Base-by-base conservation (phyloP, 75 land plant species). In the Cryptomeria japonica region DNA sequence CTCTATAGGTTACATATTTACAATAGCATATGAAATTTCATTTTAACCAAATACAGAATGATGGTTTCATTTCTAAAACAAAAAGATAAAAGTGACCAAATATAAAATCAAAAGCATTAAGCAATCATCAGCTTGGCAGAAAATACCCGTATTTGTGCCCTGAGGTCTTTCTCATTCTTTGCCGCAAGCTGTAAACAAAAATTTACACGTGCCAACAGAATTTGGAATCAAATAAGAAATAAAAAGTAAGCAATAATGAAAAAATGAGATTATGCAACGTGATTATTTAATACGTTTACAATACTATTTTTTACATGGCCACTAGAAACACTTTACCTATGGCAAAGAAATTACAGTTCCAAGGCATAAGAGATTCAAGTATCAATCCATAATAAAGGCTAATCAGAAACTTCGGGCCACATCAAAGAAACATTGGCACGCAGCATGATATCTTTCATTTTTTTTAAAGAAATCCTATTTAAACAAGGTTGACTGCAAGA, bases 161-260 rank as follows among this genome's bases (percentile, higher is more conserved):
- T 86, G 47, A 96, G 88, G 89, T 98, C 99, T 87, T 92, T 94
- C 92, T 98, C 99, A 68, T 95, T 95, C 93, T 96, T 93, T 7
- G 96, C 99, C 44, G 99, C 99, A 70, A 95, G 94, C 84, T 82
- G 84, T 12, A 82, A 82, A n/a, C 49, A 82, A 82, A 79, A 41
- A 25, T 42, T 41, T 41, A 10, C 3, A 80, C 16, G 18, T 6
- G 22, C 14, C 37, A 3, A 75, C 42, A 38, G 11, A 42, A 80
- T 80, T 80, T 80, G 9, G 46, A 80, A 41, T 80, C 22, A 46
- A 80, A 80, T 80, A 25, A 13, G 8, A 46, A 80, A 80, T 80
- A 25, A 13, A 1, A 82, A 11, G 44, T 18, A 22, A 22, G 10
- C 16, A 79, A 79, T 41, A 8, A 79, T 79, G 44, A 15, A n/a